Evolutionary conservation across 768 basidiomycete species (phyloP).

Genomic region (Crepidotus variabilis): DNA sequence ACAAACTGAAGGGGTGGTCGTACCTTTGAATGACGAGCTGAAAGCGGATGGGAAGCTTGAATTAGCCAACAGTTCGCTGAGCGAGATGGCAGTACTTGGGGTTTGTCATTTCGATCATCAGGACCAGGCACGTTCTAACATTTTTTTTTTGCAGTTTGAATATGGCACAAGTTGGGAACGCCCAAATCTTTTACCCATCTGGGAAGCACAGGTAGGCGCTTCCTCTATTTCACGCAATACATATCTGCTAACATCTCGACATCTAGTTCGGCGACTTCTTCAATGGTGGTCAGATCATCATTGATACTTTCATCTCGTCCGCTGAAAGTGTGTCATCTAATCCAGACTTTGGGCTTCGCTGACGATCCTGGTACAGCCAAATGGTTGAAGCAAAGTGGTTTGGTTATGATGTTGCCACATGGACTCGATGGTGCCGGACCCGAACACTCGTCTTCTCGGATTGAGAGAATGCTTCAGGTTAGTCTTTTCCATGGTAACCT

Average conservation of each 20-base stretch:
- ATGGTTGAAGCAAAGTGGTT: constrained; percentile 89
- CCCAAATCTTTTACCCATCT: constrained; percentile 77
- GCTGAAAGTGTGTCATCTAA: constrained; percentile 61
- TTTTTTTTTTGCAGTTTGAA: constrained; percentile 61
- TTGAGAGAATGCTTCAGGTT: constrained; percentile 91
- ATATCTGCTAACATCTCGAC: neutral
- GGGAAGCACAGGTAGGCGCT: constrained; percentile 81
- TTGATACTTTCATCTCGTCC: constrained; percentile 86
- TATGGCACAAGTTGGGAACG: constrained; percentile 89
- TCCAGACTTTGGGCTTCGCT: neutral
- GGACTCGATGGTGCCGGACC: constrained; percentile 92
- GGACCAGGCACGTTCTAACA: neutral
- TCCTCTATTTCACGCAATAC: neutral
- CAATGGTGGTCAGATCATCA: constrained; percentile 87
- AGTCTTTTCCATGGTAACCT: constrained; percentile 1
- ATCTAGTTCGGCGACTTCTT: constrained; percentile 88
- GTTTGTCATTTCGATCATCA: constrained; percentile 37
- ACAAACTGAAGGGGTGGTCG: constrained; percentile 70
- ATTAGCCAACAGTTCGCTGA: constrained; percentile 87
- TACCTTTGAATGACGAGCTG: constrained; percentile 76
- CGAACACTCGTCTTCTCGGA: constrained; percentile 85
- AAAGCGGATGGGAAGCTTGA: constrained; percentile 67
- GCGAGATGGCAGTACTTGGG: constrained; percentile 86
- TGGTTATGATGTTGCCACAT: constrained; percentile 84
- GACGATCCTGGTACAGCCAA: constrained; percentile 52